These are phyloP conservation scores for Chaetomium olivaceum DNA, from an alignment of 2,329 filamentous ascomycete species.

Conservation along the genomic window DNA sequence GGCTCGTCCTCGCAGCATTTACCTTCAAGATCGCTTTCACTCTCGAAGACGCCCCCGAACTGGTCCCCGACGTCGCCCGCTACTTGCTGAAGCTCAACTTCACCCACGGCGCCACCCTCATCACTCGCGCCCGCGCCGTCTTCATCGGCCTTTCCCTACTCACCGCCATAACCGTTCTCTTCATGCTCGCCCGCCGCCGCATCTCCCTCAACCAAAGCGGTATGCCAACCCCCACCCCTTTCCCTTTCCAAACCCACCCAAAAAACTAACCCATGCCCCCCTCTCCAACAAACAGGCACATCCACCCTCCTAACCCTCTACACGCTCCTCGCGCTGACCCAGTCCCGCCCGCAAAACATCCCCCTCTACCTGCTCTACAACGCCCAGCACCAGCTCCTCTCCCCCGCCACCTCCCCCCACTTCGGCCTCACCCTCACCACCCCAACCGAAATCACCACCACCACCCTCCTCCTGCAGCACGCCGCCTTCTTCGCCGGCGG, in stretches of 20 bases:
- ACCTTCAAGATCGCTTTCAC: slow-evolving; percentile 91
- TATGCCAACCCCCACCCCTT: slow-evolving; percentile 25
- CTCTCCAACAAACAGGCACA: slow-evolving; percentile 34
- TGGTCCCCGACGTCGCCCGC: slow-evolving; percentile 56
- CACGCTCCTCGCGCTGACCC: slow-evolving; percentile 79
- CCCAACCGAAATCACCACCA: slow-evolving; percentile 63
- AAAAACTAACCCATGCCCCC: slow-evolving; percentile 29
- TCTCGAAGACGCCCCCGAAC: slow-evolving; percentile 81
- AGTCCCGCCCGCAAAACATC: slow-evolving; percentile 81
- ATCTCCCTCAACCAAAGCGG: slow-evolving; percentile 34
- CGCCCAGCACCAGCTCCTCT: slow-evolving; percentile 54
- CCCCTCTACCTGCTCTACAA: slow-evolving; percentile 80
- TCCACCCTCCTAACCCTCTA: slow-evolving; percentile 68
- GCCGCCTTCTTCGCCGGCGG: slow-evolving; percentile 86
- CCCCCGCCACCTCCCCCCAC: slow-evolving; percentile 35
- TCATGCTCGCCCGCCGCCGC: slow-evolving; percentile 37
- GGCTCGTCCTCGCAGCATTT: slow-evolving; percentile 58
- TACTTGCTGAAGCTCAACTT: slow-evolving; percentile 45
- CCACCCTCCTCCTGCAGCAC: slow-evolving; percentile 75
- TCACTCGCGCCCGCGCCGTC: slow-evolving; percentile 51
- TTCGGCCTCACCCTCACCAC: background rate
- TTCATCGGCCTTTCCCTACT: slow-evolving; percentile 50
- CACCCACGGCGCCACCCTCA: slow-evolving; percentile 47
- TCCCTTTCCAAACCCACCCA: slow-evolving; percentile 18
- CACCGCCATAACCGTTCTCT: slow-evolving; percentile 43